phyloP scores from a whole-genome alignment of 2,329 filamentous ascomycete genomes.

The Sporothrix pseudoabietina region DNA sequence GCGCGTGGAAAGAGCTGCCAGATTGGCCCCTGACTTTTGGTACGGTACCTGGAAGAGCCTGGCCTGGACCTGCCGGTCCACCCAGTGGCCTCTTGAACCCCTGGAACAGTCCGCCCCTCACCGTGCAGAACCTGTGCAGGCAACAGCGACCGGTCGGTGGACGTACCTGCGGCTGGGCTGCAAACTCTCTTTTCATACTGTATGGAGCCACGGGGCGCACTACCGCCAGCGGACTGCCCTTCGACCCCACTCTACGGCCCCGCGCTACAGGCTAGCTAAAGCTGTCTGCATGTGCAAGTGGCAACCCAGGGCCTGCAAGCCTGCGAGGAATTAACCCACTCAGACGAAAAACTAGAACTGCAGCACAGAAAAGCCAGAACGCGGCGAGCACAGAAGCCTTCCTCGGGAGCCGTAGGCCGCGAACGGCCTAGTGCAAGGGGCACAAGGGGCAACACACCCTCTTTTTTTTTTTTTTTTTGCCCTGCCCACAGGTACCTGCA shows the following conservation, averaged over 20 bases:
- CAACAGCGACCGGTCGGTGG: too few species aligned
- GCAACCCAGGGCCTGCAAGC: constrained; percentile 5
- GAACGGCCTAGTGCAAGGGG: constrained; percentile 30
- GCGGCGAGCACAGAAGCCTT: neutral
- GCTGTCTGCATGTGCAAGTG: neutral
- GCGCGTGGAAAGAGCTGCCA: constrained; percentile 11
- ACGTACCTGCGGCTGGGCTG: neutral
- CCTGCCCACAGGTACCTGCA: neutral
- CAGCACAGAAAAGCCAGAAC: neutral
- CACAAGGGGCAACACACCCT: constrained; percentile 27
- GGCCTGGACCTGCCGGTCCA: neutral
- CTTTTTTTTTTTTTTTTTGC: neutral
- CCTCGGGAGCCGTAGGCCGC: constrained; percentile 25
- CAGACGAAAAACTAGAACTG: constrained; percentile 5
- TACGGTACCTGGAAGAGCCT: constrained; percentile 24
- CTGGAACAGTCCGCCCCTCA: constrained; percentile 9
- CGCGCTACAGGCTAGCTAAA: neutral
- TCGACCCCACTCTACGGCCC: neutral
- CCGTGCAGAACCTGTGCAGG: neutral
- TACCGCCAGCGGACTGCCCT: constrained; percentile 8
- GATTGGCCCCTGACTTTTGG: neutral
- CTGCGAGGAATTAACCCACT: constrained; percentile 6
- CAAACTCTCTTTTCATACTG: neutral
- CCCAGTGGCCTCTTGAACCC: neutral
- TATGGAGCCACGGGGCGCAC: neutral